phyloP scores from a whole-genome alignment of 2,329 filamentous ascomycete genomes.

The Epichloe elymi region DNA sequence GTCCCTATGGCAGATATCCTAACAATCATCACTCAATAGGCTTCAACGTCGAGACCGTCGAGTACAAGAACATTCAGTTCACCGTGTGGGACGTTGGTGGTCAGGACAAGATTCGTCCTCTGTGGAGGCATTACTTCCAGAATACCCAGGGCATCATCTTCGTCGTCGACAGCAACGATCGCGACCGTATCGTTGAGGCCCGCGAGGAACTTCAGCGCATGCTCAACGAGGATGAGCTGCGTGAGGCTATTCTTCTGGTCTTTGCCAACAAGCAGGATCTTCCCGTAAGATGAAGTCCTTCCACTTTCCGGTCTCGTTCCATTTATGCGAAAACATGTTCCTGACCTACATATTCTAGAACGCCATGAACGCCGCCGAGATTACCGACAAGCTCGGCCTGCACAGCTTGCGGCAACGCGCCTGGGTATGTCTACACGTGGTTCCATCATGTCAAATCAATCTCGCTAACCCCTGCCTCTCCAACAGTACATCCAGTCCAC shows the following conservation, averaged over 20 bases:
- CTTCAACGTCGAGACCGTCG: slow-evolving; percentile 99
- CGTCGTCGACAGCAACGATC: slow-evolving; percentile 98
- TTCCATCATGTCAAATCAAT: neutral
- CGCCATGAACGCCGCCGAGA: slow-evolving; percentile 99
- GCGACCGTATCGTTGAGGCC: slow-evolving; percentile 93
- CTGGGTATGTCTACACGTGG: slow-evolving; percentile 60
- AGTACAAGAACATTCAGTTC: slow-evolving; percentile 99
- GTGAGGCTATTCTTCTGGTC: slow-evolving; percentile 89
- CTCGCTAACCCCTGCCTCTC: slow-evolving; percentile 5
- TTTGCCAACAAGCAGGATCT: slow-evolving; percentile 99
- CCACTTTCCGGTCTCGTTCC: neutral
- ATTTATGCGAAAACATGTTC: neutral
- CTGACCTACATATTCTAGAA: slow-evolving; percentile 45
- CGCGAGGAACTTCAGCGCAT: slow-evolving; percentile 94
- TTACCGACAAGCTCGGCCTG: slow-evolving; percentile 99
- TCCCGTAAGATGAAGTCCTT: slow-evolving; percentile 49
- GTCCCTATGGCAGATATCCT: neutral
- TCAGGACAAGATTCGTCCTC: slow-evolving; percentile 98
- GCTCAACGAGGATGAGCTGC: slow-evolving; percentile 97
- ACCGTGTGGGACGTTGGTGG: slow-evolving; percentile 99
- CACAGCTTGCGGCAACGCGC: slow-evolving; percentile 97
- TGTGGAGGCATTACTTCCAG: slow-evolving; percentile 99
- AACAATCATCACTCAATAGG: slow-evolving; percentile 34
- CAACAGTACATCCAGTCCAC: slow-evolving; percentile 95
- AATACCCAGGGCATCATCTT: slow-evolving; percentile 99